These are phyloP conservation scores for Cyclanthera cordifolia DNA, from an alignment of 306 rosid genomes.

Conservation along the genomic window DNA sequence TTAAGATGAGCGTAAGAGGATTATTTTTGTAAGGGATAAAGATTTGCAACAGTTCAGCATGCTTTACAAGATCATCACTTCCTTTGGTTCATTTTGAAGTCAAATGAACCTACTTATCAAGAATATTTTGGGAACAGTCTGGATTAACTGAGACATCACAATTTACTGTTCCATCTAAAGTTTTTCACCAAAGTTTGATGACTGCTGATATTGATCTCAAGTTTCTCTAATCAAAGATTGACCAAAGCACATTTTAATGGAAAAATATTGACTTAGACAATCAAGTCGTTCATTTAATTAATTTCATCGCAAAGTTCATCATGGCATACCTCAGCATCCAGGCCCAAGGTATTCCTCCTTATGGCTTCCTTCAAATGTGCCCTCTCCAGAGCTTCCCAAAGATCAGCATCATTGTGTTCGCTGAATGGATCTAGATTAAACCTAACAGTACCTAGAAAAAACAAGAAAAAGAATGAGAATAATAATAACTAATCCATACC, in stretches of 20 bases:
- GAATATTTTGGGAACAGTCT: background rate
- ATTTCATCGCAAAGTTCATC: constrained; percentile 2
- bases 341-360: constrained; percentile 31
- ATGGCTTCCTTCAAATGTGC: constrained; percentile 43
- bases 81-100: background rate
- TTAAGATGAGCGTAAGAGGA: background rate
- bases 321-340: constrained; percentile 34
- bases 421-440: constrained; percentile 47
- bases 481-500: background rate
- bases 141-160: background rate
- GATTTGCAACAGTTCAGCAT: background rate
- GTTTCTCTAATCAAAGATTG: background rate
- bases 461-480: background rate
- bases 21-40: background rate
- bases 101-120: background rate
- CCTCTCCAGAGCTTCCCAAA: constrained; percentile 48
- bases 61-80: background rate
- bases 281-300: background rate
- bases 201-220: background rate
- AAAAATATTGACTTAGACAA: background rate
- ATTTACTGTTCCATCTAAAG: background rate
- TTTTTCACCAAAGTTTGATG: background rate
- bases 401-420: constrained; percentile 44
- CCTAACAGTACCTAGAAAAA: constrained; percentile 34
- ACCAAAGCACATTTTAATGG: background rate